Conservation (phyloP, 2,329 filamentous ascomycete genomes). For the Colletotrichum tabaci region DNA sequence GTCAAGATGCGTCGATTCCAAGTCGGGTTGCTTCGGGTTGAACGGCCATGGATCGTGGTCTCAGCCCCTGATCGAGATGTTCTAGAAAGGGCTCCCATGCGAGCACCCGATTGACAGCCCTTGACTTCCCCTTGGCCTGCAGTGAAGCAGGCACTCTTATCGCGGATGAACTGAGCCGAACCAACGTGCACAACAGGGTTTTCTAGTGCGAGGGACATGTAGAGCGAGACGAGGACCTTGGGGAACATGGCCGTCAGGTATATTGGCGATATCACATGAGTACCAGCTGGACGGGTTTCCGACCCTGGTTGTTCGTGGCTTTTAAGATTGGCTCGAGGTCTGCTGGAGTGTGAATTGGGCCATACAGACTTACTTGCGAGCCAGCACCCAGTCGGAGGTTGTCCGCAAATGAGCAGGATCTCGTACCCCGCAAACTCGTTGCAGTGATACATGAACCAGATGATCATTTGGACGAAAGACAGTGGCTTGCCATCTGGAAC, state of each 20-base stretch:
- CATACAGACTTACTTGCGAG: not conserved
- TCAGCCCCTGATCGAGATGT: not conserved
- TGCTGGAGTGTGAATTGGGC: not conserved
- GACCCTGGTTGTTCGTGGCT: not conserved
- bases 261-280: conserved; percentile 5
- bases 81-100: not conserved
- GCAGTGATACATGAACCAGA: conserved; percentile 18
- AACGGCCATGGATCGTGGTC: not conserved
- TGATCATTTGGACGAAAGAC: not conserved
- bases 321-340: not conserved
- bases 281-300: conserved; percentile 8
- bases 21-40: not conserved
- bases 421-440: conserved; percentile 20
- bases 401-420: not conserved
- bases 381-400: not conserved
- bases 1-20: not conserved
- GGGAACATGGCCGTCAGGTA: not conserved
- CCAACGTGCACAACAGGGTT: not conserved
- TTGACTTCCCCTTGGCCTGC: not conserved
- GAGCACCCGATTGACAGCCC: not conserved
- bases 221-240: not conserved
- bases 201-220: not conserved
- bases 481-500: not conserved
- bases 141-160: not conserved
- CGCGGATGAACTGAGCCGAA: not conserved